Percentiles rank a stretch among this genome's conserved stretches.
Conservation (phyloP, 176 grass and related monocot genomes). For the Oropetium thomaeum region DNA sequence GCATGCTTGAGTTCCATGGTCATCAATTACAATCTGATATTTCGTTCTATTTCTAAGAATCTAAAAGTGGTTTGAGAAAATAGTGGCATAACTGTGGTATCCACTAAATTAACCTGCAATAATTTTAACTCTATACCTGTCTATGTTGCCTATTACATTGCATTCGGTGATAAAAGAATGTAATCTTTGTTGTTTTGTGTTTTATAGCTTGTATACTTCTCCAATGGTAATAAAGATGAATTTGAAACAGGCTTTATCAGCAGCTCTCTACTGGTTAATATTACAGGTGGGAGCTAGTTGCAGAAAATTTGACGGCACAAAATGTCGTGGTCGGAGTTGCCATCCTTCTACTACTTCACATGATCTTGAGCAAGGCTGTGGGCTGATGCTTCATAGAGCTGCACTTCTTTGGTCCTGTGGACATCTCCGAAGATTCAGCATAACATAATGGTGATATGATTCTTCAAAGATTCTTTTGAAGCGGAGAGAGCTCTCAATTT, state of each 20-base stretch:
- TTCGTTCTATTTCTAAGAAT: neutral
- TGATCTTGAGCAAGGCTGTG: conserved; percentile 58
- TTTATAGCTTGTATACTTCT: conserved; percentile 30
- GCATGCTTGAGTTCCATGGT: neutral
- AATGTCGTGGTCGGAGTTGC: conserved; percentile 58
- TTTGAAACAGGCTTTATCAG: conserved; percentile 97
- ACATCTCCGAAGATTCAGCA: neutral
- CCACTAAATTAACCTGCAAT: neutral
- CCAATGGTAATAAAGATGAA: conserved; percentile 63
- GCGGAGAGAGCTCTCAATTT: neutral
- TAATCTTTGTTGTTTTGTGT: conserved; percentile 7
- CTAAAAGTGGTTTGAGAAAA: neutral
- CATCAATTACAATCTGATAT: neutral
- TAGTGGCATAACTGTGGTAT: neutral
- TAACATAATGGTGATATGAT: neutral
- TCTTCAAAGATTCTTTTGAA: conserved; percentile 3
- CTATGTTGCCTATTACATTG: neutral
- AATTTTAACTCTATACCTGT: neutral
- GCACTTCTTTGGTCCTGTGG: neutral
- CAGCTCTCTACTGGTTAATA: conserved; percentile 99
- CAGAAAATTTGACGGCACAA: conserved; percentile 51
- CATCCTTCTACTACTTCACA: conserved; percentile 55
- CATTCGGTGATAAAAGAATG: neutral
- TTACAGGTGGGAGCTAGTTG: conserved; percentile 81
- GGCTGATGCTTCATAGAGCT: conserved; percentile 34